Conservation (phyloP, 2,329 filamentous ascomycete species). For the Aureobasidium sp. region DNA sequence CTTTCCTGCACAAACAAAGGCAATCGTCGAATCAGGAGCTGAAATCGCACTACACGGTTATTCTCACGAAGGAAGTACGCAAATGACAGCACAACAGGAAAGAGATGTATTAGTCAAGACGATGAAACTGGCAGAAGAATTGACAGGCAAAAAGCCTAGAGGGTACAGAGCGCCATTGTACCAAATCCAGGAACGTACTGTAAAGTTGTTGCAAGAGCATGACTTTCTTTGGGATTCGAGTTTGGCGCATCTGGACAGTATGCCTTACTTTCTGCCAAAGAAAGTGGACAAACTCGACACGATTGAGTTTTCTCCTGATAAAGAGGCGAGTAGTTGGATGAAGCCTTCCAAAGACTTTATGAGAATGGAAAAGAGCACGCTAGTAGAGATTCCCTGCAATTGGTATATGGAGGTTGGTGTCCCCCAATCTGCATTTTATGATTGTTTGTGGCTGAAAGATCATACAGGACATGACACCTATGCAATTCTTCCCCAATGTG, state of each 20-base stretch:
- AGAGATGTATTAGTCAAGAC: slow-evolving; percentile 44
- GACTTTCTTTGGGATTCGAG: slow-evolving; percentile 47
- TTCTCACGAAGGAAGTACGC: slow-evolving; percentile 40
- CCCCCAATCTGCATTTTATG: not conserved
- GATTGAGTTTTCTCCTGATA: slow-evolving; percentile 34
- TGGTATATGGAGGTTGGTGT: slow-evolving; percentile 41
- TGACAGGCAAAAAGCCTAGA: slow-evolving; percentile 40
- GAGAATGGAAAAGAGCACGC: slow-evolving; percentile 20
- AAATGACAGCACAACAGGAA: slow-evolving; percentile 44
- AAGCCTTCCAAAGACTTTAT: slow-evolving; percentile 31
- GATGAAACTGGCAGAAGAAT: slow-evolving; percentile 36
- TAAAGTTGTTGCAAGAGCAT: slow-evolving; percentile 42
- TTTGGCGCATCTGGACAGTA: slow-evolving; percentile 44
- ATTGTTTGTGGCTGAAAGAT: not conserved
- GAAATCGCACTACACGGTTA: slow-evolving; percentile 49
- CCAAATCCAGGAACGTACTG: slow-evolving; percentile 43
- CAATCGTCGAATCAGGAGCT: slow-evolving; percentile 46
- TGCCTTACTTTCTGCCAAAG: slow-evolving; percentile 42
- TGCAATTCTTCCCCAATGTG: slow-evolving; percentile 41
- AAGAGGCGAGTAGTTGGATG: slow-evolving; percentile 40
- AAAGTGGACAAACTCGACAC: slow-evolving; percentile 33
- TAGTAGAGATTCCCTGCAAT: slow-evolving; percentile 45
- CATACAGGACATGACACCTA: slow-evolving; percentile 40
- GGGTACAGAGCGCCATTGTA: slow-evolving; percentile 49
- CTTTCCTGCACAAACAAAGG: slow-evolving; percentile 45